Base-by-base conservation (phyloP, 768 basidiomycete genomes). In the Lactarius quietus region DNA sequence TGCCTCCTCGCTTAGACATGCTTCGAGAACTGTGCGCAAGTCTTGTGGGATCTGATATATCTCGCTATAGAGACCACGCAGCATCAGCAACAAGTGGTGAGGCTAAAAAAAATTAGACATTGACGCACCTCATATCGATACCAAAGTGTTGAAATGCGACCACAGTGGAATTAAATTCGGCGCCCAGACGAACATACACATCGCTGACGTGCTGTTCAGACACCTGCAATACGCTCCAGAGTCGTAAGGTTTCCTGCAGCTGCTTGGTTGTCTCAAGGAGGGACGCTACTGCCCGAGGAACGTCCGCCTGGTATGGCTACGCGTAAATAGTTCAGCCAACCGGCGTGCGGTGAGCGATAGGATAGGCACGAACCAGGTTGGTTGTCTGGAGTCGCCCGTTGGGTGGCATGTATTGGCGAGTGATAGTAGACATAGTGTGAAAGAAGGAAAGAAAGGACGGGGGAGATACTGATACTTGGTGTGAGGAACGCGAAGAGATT, bases 161-260 rank as follows among this genome's bases (percentile, higher is more conserved):
- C 26, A 92, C 83, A 48, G 88, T 88, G 3, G 82, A 76, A 75
- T 95, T 94, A 79, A 97, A 95, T 70, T 95, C 89, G 72, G 90
- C 89, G 52, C 93, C 94, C 18, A 97, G 84, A 70, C 86, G 83
- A 61, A 98, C 91, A 74, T 94, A 98, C 60, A 91, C 84, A 74
- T 96, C 87, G 80, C 90, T 93, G 71, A 98, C 93, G 72, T 92
- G 80, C 17, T 76, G 78, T 60, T 93, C 89, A 1, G 82, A 76
- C 1, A 85, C 85, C 53, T 82, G 78, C 3, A 81, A 78, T 1
- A 76, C 67, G 57, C 86, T 83, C 93, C 94, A 95, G 65, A 82
- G 82, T 31, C 77, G 80, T 54, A 95, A 82, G 1, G 83, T 76
- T 18, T 90, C 86, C 70, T 95, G 87, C 20, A 98, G 84, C 62